Evolutionary conservation across 495 filamentous ascomycete species (phyloP), one percentile per base, ranked within the genome.

Genomic region (Friedmanniomyces simplex): DNA sequence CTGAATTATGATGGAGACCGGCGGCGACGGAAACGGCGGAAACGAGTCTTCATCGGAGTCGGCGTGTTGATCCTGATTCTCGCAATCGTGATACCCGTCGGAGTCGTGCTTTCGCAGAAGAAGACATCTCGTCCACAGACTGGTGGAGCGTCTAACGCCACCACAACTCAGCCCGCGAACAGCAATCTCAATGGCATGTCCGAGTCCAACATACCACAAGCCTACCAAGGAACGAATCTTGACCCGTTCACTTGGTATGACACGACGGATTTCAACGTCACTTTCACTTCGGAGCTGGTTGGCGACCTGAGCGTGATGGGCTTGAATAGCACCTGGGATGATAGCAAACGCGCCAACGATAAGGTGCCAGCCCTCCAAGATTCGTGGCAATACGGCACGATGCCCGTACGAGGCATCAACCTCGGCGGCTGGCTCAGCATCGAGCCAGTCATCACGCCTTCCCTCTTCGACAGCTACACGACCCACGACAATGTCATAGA

Each of bases 391-490:
- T 99, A 97, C 66, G 81, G 86, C 1, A 80, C 78, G 2, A 79
- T 73, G 48, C 90, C 89, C 5, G 88, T 93, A 25, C 81, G 91
- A 1, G 94, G 94, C 1, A 86, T 97, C 22, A 99, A 96, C 68
- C 63, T 97, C 3, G 93, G 94, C 36, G 94, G 94, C 26, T 99
- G 93, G 94, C 78, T 99, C 2, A 86, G 84, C 0, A 73, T 99
- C 8, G 94, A 99, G 61, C 94, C 94, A 0, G 96, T 95, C 65
- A 96, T 99, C 66, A 89, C 85, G n/a, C 94, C 94, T 0, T 95
- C 89, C 1, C 76, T 96, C 28, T 99, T 99, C 67, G 70, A 82
- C 1, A 60, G 60, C 8, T 95, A 88, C 72, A 75, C 79, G 50
- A 63, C 71, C 1, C 72, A 68, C 16, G 69, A 83, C 49, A 80